phyloP scores from a whole-genome alignment of 805 yeast genomes.

The Teunomyces gatunensis region DNA sequence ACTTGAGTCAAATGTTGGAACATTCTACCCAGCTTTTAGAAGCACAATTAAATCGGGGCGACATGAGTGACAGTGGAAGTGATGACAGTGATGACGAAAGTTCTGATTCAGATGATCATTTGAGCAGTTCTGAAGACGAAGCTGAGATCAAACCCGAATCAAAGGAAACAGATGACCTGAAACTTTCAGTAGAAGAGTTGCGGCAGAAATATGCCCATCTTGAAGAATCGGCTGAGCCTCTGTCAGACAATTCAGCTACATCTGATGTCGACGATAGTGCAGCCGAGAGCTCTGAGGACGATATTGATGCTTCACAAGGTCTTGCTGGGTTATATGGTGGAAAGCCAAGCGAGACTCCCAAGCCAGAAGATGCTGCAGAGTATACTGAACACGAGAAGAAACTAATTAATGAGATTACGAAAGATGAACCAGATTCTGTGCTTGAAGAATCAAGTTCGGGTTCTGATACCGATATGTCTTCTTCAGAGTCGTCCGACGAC shows the following conservation, averaged over 20 bases:
- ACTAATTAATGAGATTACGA: constrained; percentile 21
- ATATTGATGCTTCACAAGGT: constrained; percentile 11
- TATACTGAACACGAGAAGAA: constrained; percentile 34
- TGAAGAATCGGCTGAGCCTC: constrained; percentile 22
- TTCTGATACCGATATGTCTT: constrained; percentile 11
- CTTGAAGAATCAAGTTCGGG: constrained; percentile 17
- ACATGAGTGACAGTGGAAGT: constrained; percentile 12
- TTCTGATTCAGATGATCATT: constrained; percentile 18
- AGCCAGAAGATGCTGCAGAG: constrained; percentile 10
- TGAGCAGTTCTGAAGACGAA: constrained; percentile 21
- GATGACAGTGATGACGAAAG: constrained; percentile 15
- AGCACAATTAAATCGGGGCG: constrained; percentile 61
- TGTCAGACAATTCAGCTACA: constrained; percentile 10
- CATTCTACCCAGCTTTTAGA: constrained; percentile 88
- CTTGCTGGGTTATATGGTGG: constrained; percentile 25
- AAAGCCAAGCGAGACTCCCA: constrained; percentile 3
- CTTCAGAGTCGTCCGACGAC: constrained; percentile 1
- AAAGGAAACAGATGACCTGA: constrained; percentile 36
- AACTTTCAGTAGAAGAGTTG: constrained; percentile 55
- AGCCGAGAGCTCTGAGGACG: constrained; percentile 13
- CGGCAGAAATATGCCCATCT: constrained; percentile 53
- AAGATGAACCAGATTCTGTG: constrained; percentile 16
- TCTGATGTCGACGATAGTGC: constrained; percentile 13
- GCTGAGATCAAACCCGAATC: constrained; percentile 2
- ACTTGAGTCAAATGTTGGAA: constrained; percentile 81